These are phyloP conservation scores for Tuber brumale DNA, from an alignment of 495 filamentous ascomycete genomes.

Conservation along the genomic window DNA sequence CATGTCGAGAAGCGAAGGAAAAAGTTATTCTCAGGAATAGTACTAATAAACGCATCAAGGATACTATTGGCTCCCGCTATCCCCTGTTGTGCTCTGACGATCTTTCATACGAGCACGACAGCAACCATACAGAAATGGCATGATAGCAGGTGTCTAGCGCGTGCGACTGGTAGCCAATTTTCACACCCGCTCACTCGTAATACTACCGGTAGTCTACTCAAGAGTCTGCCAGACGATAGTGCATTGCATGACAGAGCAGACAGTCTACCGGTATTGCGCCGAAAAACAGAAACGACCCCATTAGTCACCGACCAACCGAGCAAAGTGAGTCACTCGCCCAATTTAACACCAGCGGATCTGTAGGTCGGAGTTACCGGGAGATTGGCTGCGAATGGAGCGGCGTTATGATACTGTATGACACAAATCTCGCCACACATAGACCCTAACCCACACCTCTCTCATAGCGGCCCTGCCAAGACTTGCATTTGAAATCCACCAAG, in stretches of 20 bases:
- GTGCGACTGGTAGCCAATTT: not conserved
- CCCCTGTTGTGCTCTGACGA: not conserved
- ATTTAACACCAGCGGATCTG: not conserved
- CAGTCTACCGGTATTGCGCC: not conserved
- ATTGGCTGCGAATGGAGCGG: not conserved
- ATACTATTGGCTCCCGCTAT: not conserved
- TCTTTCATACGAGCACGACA: not conserved
- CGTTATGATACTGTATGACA: too few relatives aligned
- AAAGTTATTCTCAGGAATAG: not conserved
- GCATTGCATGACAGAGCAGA: not conserved
- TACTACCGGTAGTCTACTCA: too few relatives aligned
- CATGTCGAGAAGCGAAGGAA: not conserved
- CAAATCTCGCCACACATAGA: not conserved
- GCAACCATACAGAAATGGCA: not conserved
- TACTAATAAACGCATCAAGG: not conserved
- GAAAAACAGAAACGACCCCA: not conserved
- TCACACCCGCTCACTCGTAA: not conserved
- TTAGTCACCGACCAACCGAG: not conserved
- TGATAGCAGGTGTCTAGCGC: not conserved
- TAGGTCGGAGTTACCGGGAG: not conserved
- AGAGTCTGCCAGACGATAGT: not conserved
- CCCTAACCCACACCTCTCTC: not conserved
- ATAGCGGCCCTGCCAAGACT: slow-evolving; percentile 13
- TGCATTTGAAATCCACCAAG: slow-evolving; percentile 33
- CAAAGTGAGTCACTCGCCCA: not conserved